Conservation (phyloP, 495 filamentous ascomycete genomes). For the Diplogelasinospora grovesii region DNA sequence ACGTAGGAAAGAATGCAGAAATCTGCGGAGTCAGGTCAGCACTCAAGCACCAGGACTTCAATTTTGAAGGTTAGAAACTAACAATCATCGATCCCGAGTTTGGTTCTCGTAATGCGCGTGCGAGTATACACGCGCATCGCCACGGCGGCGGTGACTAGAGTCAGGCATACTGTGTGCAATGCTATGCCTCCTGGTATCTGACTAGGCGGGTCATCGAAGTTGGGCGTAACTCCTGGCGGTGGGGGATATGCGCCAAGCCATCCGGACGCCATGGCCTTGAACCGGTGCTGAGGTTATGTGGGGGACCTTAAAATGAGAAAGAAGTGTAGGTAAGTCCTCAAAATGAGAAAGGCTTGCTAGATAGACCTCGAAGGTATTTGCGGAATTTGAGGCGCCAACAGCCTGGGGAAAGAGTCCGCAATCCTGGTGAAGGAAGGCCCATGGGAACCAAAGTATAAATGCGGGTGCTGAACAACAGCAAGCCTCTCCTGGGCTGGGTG, state of each 20-base stretch:
- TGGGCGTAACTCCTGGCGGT: constrained; percentile 8
- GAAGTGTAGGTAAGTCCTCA: too few species aligned
- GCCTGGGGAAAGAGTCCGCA: too few species aligned
- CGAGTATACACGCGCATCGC: constrained; percentile 1
- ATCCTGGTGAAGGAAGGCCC: too few species aligned
- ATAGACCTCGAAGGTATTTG: too few species aligned
- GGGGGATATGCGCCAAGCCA: constrained; percentile 5
- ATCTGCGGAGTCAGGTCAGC: background rate
- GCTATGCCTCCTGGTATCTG: constrained; percentile 2
- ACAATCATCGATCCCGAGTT: constrained; percentile 2
- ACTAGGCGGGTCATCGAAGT: constrained; percentile 8
- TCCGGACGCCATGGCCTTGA: too few species aligned
- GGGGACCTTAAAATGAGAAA: too few species aligned
- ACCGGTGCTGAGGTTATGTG: too few species aligned
- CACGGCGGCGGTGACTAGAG: background rate
- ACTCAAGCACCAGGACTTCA: background rate
- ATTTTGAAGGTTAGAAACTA: background rate
- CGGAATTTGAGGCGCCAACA: too few species aligned
- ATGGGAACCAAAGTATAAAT: too few species aligned
- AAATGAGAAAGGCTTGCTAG: too few species aligned
- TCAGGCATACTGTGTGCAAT: constrained; percentile 4
- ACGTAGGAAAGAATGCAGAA: constrained; percentile 3
- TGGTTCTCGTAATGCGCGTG: background rate
- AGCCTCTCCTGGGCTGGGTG: too few species aligned
- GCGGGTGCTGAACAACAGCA: too few species aligned